Base-by-base conservation (phyloP, 2,329 filamentous ascomycete genomes). In the Fusarium subtropicale region DNA sequence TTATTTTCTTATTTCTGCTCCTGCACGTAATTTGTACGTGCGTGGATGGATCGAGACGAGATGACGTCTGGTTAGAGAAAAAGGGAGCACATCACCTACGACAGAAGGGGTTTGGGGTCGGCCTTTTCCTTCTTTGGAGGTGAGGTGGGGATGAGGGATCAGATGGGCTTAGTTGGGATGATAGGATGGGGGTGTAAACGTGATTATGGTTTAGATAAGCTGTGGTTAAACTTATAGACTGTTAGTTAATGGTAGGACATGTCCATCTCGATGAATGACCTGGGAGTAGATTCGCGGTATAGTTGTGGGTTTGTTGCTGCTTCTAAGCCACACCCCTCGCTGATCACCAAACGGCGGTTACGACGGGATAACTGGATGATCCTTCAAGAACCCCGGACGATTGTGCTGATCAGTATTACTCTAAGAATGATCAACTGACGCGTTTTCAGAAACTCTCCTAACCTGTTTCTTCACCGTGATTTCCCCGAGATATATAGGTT, bases 81-180 rank as follows among this genome's bases (percentile, higher is more conserved):
- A 34, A 28, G 26, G 28, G 48, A 52, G 48, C 48, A 46, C 28
- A 56, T 28, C 39, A 50, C 61, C 61, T 65, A 65, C 47, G 63
- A 58, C 64, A 38, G 58, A 67, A 64, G 51, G 36, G 64, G 66
- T 51, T 65, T 68, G 66, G 67, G 66, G 39, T 56, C 50, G 46
- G 66, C 54, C 66, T 68, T 69, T 68, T 60, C 63, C 66, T 60
- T 63, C 63, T 70, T 71, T 54, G 63, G 67, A 64, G 63, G 46
- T 47, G 31, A 69, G 62, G 67, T 70, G 66, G 67, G 67, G 66
- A 60, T 61, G 39, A 41, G 34, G 36, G 45, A 57, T 48, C 52
- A 38, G 48, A 47, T 69, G 46, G 51, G 42, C 42, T 58, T 48
- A 59, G 36, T 38, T 38, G 24, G 38, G 34, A 59, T 45, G 36